Percentiles rank a stretch among this genome's conserved stretches.
Evolutionary conservation across 768 basidiomycete genomes (phyloP).

Genomic region (Russula virescens): DNA sequence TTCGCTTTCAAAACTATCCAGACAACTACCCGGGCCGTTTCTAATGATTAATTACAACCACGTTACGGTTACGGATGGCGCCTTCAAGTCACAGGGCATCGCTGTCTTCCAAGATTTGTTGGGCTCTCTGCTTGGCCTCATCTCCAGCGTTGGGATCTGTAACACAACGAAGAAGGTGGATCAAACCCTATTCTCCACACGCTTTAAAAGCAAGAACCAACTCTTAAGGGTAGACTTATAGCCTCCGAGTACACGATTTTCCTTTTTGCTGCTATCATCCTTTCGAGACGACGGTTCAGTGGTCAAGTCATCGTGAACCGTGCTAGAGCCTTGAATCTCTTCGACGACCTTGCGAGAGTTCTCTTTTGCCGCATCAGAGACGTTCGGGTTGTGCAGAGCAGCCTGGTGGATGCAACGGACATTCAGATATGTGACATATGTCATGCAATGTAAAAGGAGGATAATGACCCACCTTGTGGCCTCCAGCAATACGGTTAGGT

Average conservation of each 20-base stretch:
- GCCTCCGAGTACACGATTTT: constrained; percentile 27
- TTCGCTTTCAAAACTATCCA: too few species aligned
- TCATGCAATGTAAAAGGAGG: too few species aligned
- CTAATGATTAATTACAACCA: too few species aligned
- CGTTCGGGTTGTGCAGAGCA: constrained; percentile 30
- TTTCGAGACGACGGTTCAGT: background rate
- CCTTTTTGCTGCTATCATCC: constrained; percentile 22
- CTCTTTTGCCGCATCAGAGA: constrained; percentile 32
- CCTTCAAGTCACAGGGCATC: constrained; percentile 18
- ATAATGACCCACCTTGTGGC: background rate
- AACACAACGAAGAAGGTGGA: background rate
- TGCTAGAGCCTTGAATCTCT: constrained; percentile 23
- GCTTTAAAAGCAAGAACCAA: constrained; percentile 8
- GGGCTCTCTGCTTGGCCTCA: constrained; percentile 29
- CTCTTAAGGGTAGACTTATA: constrained; percentile 30
- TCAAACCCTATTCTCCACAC: background rate
- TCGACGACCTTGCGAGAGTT: constrained; percentile 28
- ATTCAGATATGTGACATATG: background rate
- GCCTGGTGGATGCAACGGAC: constrained; percentile 20
- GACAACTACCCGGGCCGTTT: too few species aligned
- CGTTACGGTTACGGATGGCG: too few species aligned
- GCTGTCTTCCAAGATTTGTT: constrained; percentile 26
- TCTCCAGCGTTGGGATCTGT: constrained; percentile 29
- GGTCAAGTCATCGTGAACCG: constrained; percentile 6
- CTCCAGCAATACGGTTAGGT: background rate